Evolutionary conservation across 2,329 filamentous ascomycete species (phyloP), one percentile per base, ranked within the genome.

Genomic region (Tolypocladium sp.): DNA sequence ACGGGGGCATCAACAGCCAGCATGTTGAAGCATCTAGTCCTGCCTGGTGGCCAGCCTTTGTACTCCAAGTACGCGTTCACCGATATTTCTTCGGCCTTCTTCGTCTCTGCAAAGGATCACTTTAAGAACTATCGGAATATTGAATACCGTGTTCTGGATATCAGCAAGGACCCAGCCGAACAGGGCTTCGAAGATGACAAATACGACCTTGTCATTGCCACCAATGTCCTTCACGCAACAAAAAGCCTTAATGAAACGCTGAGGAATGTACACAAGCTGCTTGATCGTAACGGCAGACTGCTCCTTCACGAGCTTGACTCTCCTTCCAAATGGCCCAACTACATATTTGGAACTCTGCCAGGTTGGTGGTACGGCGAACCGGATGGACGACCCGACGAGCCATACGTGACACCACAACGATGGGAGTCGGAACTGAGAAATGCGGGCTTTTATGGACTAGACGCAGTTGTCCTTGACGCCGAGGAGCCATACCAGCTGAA

Each of bases 321-420:
- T 54, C 13, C n/a, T n/a, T 44, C 25, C 30, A 56, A 56, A 30
- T 46, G 55, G 55, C 25, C n/a, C 20, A 56, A 56, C 41, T 42
- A 46, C 27, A 25, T 44, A 40, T 33, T 9, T 15, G 46, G 46
- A 2, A 41, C 53, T 3, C 25, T 55, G 38, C 61, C 69, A 0
- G 68, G 67, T 3, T 75, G 73, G 72, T 74, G 73, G 72, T 63
- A 70, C 3, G 70, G 71, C 7, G 61, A 57, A 10, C 60, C 62
- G 1, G 67, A 72, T 12, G 60, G 59, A 1, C 64, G 70, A 2
- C 20, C 57, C 1, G 58, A 62, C 3, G 65, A 66, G 53, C 71
- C 70, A 2, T 67, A 66, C n/a, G 51, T 71, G 2, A 30, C 15
- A 20, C 3, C 27, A 3, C 22, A 38, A n/a, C 42, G 61, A 12